These are phyloP conservation scores for Microbotryomycetes sp. DNA, from an alignment of 1,284 basidiomycete species.

Conservation along the genomic window DNA sequence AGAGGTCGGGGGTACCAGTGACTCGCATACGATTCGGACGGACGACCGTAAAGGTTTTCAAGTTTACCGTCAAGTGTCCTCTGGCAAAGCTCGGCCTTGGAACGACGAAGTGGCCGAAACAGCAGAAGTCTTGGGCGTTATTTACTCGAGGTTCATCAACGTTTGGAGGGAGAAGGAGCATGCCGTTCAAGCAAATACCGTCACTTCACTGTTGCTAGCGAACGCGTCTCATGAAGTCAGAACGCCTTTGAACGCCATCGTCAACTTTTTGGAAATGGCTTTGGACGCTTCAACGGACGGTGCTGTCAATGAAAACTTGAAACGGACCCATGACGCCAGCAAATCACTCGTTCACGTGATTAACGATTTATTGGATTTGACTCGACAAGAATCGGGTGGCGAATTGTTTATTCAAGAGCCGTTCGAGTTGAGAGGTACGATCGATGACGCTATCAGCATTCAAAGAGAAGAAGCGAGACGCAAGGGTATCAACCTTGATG, in stretches of 20 bases:
- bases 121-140: constrained; percentile 38
- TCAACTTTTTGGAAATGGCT: constrained; percentile 32
- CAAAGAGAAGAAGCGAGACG: constrained; percentile 39
- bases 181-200: constrained; percentile 39
- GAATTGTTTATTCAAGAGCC: constrained; percentile 38
- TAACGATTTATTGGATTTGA: constrained; percentile 40
- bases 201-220: constrained; percentile 37
- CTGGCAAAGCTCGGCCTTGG: constrained; percentile 37
- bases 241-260: constrained; percentile 16
- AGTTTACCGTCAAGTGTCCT: constrained; percentile 36
- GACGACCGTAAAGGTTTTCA: neutral
- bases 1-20: neutral
- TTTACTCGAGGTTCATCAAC: constrained; percentile 40
- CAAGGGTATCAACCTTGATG: constrained; percentile 35
- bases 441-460: constrained; percentile 40
- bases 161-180: constrained; percentile 40
- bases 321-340: constrained; percentile 38
- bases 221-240: constrained; percentile 39
- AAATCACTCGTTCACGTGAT: constrained; percentile 32
- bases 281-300: constrained; percentile 38
- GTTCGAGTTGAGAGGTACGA: constrained; percentile 35
- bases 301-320: constrained; percentile 39
- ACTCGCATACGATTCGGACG: neutral
- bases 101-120: constrained; percentile 41
- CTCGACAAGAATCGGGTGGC: constrained; percentile 37